Base-by-base conservation (phyloP, 2,329 filamentous ascomycete genomes). In the Alternaria sp. region DNA sequence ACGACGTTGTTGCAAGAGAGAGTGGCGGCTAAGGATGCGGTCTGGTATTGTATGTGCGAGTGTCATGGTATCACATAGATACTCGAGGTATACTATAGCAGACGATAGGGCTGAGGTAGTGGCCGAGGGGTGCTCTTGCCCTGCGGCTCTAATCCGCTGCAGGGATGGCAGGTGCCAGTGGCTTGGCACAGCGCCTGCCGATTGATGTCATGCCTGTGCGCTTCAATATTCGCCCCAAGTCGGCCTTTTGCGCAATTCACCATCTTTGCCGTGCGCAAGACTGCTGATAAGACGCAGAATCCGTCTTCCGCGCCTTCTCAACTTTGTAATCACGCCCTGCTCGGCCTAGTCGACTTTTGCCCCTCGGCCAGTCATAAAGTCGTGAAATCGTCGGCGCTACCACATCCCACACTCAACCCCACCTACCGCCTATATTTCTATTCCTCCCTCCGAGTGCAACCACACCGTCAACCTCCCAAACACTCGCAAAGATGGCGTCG, bases 401-500 rank as follows among this genome's bases (percentile, higher is more conserved):
- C 21, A 26, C 52, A 60, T 54, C 69, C 67, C 70, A 73, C 70
- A 72, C 56, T 62, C 44, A 71, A 68, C 71, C 70, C 71, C 70
- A 71, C 69, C 66, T 69, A 65, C 59, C 65, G 62, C 59, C 59
- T 65, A 69, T 69, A 72, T 69, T 70, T 64, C 60, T 64, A 55
- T 51, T 30, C 57, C 28, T 51, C 54, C 44, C 26, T 59, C 26
- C 15, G 23, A 28, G 32, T 56, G 23, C 57, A 47, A 45, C 62
- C 58, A 54, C 56, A 55, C 15, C 57, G 17, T 30, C 21, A 46
- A 28, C 2, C 28, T 3, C 28, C 28, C 30, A 21, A 59, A 46
- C 28, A 64, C 52, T 69, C 51, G 60, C 58, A 67, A 69, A 57
- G 54, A 80, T 80, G 77, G 74, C 79, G 63, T 75, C 77, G 11